Evolutionary conservation across 352 stramenopile species (phyloP).

Genomic region (Peronospora belbahrii): DNA sequence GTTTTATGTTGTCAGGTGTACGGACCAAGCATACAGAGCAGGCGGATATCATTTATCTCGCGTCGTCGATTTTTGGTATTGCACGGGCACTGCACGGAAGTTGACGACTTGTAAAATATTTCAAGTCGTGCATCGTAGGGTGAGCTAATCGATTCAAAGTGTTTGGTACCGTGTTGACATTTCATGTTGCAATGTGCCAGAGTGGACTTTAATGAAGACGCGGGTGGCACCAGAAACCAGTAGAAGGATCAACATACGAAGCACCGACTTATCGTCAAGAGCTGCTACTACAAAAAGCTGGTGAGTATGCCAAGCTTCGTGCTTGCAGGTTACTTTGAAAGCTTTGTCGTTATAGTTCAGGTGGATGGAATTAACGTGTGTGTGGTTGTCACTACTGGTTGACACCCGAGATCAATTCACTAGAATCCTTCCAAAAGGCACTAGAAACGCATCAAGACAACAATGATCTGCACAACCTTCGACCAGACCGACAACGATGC

Average conservation of each 20-base stretch:
- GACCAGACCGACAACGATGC: background rate
- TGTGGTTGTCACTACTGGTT: slow-evolving; percentile 20
- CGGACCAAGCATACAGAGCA: too few species aligned
- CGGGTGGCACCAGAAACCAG: slow-evolving; percentile 4
- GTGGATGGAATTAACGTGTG: slow-evolving; percentile 2
- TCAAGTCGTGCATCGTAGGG: too few species aligned
- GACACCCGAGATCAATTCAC: slow-evolving; percentile 38
- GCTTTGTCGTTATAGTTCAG: background rate
- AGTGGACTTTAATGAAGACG: slow-evolving; percentile 7
- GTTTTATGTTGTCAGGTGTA: too few species aligned
- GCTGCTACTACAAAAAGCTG: slow-evolving; percentile 68
- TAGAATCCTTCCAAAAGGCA: slow-evolving; percentile 30
- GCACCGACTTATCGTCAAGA: slow-evolving; percentile 56
- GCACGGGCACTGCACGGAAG: too few species aligned
- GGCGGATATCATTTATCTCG: too few species aligned
- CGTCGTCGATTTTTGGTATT: too few species aligned
- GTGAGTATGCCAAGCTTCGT: slow-evolving; percentile 6
- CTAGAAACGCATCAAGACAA: slow-evolving; percentile 27
- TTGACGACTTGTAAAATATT: too few species aligned
- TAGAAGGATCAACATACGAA: slow-evolving; percentile 31
- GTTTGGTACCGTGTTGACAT: background rate
- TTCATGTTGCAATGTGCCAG: slow-evolving; percentile 16
- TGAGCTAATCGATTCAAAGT: too few species aligned
- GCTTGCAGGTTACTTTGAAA: background rate
- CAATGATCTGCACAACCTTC: slow-evolving; percentile 24